Evolutionary conservation across 306 rosid species (phyloP).

Genomic region (Vachellia collinsii): DNA sequence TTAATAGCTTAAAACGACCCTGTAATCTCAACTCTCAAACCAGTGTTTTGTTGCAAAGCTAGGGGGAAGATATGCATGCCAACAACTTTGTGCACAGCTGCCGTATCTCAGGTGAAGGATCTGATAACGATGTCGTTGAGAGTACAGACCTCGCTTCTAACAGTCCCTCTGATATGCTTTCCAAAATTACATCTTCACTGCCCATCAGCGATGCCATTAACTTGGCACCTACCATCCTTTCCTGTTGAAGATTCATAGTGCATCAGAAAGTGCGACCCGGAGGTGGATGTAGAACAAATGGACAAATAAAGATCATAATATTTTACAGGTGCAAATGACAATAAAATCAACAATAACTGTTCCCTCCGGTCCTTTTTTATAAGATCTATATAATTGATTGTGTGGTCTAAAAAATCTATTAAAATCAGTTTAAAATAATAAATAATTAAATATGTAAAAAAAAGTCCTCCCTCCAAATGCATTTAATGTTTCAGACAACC

Average conservation of each 20-base stretch:
- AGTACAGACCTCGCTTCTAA: constrained; percentile 76
- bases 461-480: too few species aligned
- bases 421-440: too few species aligned
- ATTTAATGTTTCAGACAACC: too few species aligned
- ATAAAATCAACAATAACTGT: neutral
- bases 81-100: constrained; percentile 78
- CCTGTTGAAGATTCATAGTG: constrained; percentile 54
- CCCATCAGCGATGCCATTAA: constrained; percentile 88
- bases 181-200: constrained; percentile 78
- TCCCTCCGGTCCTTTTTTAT: too few species aligned
- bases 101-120: constrained; percentile 67
- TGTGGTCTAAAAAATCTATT: too few species aligned
- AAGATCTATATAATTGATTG: too few species aligned
- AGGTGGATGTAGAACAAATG: neutral
- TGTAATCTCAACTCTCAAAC: neutral
- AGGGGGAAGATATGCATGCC: constrained; percentile 62
- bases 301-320: neutral
- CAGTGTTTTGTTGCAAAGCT: constrained; percentile 24
- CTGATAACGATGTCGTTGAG: constrained; percentile 52
- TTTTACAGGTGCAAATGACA: neutral
- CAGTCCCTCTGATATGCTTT: constrained; percentile 61
- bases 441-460: too few species aligned
- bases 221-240: constrained; percentile 85
- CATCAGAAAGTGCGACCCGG: neutral
- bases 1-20: neutral